These are phyloP conservation scores for Melampsora americana DNA, from an alignment of 1,284 basidiomycete species.

Conservation along the genomic window DNA sequence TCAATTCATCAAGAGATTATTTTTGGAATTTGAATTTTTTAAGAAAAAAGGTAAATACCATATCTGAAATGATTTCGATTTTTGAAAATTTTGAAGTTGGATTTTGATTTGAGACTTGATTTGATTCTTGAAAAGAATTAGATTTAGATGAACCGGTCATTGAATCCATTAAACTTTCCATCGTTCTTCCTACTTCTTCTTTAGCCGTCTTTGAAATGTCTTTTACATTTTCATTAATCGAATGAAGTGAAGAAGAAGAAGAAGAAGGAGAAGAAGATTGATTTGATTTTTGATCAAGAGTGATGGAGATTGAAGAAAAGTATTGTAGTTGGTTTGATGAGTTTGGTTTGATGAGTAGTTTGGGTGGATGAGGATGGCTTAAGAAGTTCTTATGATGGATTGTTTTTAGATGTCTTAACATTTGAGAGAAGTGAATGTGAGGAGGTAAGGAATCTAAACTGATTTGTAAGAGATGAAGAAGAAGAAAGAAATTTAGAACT, in stretches of 20 bases:
- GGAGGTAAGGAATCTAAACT: no score
- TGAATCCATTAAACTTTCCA: not conserved
- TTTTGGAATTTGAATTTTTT: no score
- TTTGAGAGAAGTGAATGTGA: no score
- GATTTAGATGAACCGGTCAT: not conserved
- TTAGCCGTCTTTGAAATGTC: constrained; percentile 14
- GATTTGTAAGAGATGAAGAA: no score
- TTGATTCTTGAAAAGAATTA: not conserved
- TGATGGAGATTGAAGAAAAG: no score
- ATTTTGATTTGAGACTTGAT: not conserved
- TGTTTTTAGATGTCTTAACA: no score
- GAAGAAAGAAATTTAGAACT: no score
- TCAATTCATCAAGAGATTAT: not conserved
- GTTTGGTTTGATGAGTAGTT: no score
- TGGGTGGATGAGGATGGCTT: no score
- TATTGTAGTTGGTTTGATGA: no score
- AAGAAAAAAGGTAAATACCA: not conserved
- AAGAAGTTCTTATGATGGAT: no score
- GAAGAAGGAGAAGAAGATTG: not conserved
- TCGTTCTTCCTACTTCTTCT: not conserved
- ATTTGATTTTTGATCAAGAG: no score
- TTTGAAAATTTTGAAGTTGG: not conserved
- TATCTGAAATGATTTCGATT: constrained; percentile 4
- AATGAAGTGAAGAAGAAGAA: not conserved
- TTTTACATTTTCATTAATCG: constrained; percentile 7